Evolutionary conservation across 768 basidiomycete species (phyloP).

Genomic region (Paxillus ammoniavirescens): DNA sequence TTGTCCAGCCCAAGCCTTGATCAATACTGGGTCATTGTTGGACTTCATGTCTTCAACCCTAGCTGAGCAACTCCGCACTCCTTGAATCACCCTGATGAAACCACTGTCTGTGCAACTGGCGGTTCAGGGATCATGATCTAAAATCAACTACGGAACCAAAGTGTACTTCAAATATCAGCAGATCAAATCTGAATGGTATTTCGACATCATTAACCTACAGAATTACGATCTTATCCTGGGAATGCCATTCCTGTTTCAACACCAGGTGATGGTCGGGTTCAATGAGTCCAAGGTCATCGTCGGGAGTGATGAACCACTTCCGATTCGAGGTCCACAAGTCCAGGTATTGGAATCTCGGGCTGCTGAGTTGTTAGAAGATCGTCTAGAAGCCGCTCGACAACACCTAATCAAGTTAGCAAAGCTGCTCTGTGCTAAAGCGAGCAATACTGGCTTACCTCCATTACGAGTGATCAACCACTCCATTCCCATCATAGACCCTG

Average conservation of each 20-base stretch:
- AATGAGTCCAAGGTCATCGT: conserved; percentile 18
- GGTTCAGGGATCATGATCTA: conserved; percentile 27
- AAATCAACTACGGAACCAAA: conserved; percentile 18
- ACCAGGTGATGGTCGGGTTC: no score
- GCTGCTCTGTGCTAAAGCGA: neutral
- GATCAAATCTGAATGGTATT: conserved; percentile 20
- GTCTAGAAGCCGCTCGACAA: neutral
- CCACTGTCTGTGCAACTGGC: conserved; percentile 30
- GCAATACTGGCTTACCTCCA: neutral
- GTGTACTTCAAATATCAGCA: conserved; percentile 15
- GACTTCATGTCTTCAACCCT: conserved; percentile 33
- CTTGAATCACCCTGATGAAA: conserved; percentile 11
- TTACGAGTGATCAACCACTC: conserved; percentile 1
- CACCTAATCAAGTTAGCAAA: conserved; percentile 5
- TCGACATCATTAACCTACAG: conserved; percentile 38
- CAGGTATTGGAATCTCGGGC: neutral
- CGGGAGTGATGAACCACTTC: conserved; percentile 6
- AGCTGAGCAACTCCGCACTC: conserved; percentile 23
- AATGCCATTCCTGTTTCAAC: conserved; percentile 38
- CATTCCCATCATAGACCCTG: neutral
- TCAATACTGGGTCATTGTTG: conserved; percentile 27
- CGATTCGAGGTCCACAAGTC: conserved; percentile 11
- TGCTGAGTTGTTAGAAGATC: neutral
- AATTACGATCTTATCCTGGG: conserved; percentile 41
- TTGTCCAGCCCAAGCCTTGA: conserved; percentile 6